Base-by-base conservation (phyloP, 495 filamentous ascomycete genomes). In the Neurospora pannonica region DNA sequence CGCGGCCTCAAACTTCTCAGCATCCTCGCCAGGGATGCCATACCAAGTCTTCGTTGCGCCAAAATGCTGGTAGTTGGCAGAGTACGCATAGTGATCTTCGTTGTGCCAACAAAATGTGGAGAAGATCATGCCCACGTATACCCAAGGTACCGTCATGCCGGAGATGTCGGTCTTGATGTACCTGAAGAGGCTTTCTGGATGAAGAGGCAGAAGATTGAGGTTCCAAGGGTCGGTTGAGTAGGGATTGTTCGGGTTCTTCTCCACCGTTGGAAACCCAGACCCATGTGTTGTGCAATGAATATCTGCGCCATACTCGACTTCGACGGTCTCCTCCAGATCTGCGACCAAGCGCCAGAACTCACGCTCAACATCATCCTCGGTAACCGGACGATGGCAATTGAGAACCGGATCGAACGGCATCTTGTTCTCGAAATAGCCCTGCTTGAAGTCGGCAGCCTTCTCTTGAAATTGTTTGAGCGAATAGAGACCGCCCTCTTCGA, bases 71-170 rank as follows among this genome's bases (percentile, higher is more conserved):
- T 99, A 99, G 78, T 99, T 99, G 48, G 96, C 92, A 24, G 96
- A 99, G 81, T 99, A 99, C 1, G 96, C 90, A 78, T 97, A 97
- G 78, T 99, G 96, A 80, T 99, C 96, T 80, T 99, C 96, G 75
- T 97, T 97, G 79, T 99, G 96, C 96, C 96, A 99, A 82, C 96
- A 99, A 80, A 99, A 99, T 4, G 95, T 98, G 4, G 96, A 98
- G 82, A 99, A 99, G 78, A 94, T 97, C 96, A 99, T 99, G 74
- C 96, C 96, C n/a, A 99, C 97, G 80, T 99, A 99, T 7, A 98
- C 90, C 96, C 96, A 99, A 19, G 96, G 96, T 7, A 99, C 95
- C 1, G 96, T 99, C 96, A 99, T 99, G 40, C 96, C 96, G n/a
- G 96, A 98, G 73, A 99, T 95, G 82, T 99, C 96, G 0, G 95